These are phyloP conservation scores for Pichia cephalocereana DNA, from an alignment of 805 yeast genomes.

Conservation along the genomic window DNA sequence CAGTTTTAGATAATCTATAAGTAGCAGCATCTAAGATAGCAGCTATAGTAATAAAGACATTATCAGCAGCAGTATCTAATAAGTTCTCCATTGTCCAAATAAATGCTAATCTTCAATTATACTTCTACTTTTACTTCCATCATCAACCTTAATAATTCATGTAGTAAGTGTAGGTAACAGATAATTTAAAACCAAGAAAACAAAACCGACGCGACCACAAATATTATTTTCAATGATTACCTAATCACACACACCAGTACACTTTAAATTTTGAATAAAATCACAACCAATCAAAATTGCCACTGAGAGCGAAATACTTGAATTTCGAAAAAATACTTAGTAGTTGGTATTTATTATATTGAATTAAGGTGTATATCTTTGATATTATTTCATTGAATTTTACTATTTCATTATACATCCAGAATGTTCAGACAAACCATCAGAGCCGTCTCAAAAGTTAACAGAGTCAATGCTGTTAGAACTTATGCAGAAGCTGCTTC, in stretches of 20 bases:
- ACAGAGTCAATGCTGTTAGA: slow-evolving; percentile 57
- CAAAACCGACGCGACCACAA: no score
- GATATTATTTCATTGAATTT: no score
- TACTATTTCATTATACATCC: not conserved
- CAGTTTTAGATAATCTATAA: slow-evolving; percentile 17
- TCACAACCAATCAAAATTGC: not conserved
- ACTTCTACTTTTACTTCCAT: no score
- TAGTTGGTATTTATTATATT: no score
- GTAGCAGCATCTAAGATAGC: slow-evolving; percentile 24
- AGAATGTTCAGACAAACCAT: slow-evolving; percentile 55
- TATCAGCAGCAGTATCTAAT: slow-evolving; percentile 24
- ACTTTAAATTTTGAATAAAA: no score
- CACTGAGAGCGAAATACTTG: not conserved
- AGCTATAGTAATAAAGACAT: slow-evolving; percentile 26
- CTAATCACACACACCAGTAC: not conserved
- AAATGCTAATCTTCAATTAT: no score
- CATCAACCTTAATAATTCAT: no score
- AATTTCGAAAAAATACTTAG: no score
- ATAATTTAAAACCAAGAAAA: no score
- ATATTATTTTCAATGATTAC: no score
- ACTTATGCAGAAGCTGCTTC: slow-evolving; percentile 87
- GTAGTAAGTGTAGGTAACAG: no score
- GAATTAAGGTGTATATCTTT: no score
- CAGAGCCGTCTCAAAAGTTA: slow-evolving; percentile 51
- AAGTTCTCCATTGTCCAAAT: slow-evolving; percentile 16